phyloP scores from a whole-genome alignment of 768 basidiomycete species.

The Pleurotus giganteus region DNA sequence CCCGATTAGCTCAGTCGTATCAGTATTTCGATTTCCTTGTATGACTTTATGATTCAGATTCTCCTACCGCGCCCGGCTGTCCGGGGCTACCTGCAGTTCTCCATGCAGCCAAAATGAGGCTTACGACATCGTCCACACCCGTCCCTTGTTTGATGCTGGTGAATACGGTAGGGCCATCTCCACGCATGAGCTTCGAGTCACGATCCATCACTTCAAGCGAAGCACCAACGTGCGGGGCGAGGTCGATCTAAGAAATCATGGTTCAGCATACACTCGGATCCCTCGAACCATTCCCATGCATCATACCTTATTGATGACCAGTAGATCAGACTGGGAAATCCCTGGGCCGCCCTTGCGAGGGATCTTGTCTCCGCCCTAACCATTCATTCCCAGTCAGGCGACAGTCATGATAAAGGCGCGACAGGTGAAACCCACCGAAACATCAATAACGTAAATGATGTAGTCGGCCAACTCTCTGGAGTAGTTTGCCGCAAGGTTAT shows the following conservation, averaged over 20 bases:
- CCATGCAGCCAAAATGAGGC: constrained; percentile 89
- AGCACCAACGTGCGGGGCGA: constrained; percentile 89
- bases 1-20: neutral
- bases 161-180: constrained; percentile 91
- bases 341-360: constrained; percentile 98
- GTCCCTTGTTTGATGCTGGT: constrained; percentile 75
- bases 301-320: constrained; percentile 91
- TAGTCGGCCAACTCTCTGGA: constrained; percentile 96
- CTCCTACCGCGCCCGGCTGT: constrained; percentile 45
- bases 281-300: neutral
- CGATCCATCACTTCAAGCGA: constrained; percentile 94
- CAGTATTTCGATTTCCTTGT: neutral
- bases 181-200: constrained; percentile 92
- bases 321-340: constrained; percentile 91
- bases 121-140: constrained; percentile 80
- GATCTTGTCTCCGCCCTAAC: constrained; percentile 94
- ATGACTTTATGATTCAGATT: constrained; percentile 20
- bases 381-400: constrained; percentile 6
- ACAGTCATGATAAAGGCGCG: neutral
- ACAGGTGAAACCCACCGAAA: constrained; percentile 51
- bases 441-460: constrained; percentile 92
- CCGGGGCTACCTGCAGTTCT: constrained; percentile 76
- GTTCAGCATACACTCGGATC: neutral
- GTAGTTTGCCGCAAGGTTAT: constrained; percentile 97
- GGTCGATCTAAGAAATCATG: constrained; percentile 65